phyloP scores from a whole-genome alignment of 345 rosid species.

The Psidium guajava region DNA sequence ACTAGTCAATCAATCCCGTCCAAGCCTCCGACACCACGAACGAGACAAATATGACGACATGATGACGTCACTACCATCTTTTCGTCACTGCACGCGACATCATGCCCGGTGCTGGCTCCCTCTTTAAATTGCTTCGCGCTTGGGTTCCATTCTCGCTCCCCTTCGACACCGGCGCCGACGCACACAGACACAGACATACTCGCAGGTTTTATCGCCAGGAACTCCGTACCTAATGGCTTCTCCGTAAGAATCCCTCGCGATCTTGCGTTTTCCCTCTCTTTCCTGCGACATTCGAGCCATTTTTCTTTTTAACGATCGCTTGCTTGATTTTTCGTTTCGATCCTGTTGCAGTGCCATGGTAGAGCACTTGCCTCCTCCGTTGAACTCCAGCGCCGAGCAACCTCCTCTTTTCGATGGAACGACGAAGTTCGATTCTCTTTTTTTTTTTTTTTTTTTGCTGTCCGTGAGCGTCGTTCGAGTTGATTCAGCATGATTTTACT shows the following conservation, averaged over 20 bases:
- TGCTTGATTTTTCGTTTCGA: background rate
- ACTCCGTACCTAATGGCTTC: constrained; percentile 12
- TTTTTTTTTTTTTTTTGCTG: background rate
- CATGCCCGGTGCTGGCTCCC: too few relatives aligned
- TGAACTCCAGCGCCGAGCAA: constrained; percentile 49
- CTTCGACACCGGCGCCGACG: too few relatives aligned
- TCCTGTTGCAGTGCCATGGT: constrained; percentile 4
- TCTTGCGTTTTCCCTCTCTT: background rate
- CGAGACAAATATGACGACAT: too few relatives aligned
- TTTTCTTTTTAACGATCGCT: background rate
- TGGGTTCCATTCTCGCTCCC: too few relatives aligned
- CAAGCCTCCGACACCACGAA: background rate
- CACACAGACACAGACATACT: background rate
- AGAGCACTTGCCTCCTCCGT: constrained; percentile 37
- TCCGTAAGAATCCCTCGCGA: constrained; percentile 8
- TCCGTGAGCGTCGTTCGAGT: background rate
- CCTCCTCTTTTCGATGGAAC: constrained; percentile 80
- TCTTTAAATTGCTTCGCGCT: too few relatives aligned
- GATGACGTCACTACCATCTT: too few relatives aligned
- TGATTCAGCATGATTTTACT: background rate
- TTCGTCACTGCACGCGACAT: too few relatives aligned
- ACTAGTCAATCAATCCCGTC: too few relatives aligned
- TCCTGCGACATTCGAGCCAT: background rate
- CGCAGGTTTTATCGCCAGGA: background rate
- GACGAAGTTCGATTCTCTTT: constrained; percentile 28